Evolutionary conservation across 768 basidiomycete genomes (phyloP).

Genomic region (Russula olivacea): DNA sequence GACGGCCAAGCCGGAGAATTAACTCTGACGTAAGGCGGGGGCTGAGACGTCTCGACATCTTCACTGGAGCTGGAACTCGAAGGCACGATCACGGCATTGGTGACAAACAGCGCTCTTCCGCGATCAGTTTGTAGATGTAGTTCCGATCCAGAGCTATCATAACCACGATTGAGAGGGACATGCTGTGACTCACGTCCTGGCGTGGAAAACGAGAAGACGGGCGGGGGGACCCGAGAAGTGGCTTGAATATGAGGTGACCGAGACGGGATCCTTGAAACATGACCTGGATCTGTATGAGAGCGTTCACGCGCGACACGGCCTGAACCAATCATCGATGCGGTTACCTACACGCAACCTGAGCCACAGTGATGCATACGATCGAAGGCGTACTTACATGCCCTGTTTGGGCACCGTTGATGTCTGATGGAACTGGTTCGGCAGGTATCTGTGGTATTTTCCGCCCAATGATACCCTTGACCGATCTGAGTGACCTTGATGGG

Average conservation of each 20-base stretch:
- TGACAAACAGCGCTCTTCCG: slow-evolving; percentile 21
- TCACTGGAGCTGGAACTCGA: slow-evolving; percentile 23
- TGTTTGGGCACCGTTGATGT: background rate
- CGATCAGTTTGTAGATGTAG: slow-evolving; percentile 15
- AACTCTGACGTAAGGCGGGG: background rate
- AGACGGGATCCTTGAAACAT: slow-evolving; percentile 21
- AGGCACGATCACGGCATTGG: slow-evolving; percentile 19
- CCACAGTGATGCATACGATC: background rate
- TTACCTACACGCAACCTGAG: slow-evolving; percentile 4
- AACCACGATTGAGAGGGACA: slow-evolving; percentile 6
- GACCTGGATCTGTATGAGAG: slow-evolving; percentile 25
- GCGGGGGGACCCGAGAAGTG: slow-evolving; percentile 19
- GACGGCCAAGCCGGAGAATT: slow-evolving; percentile 3
- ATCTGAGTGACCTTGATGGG: slow-evolving; percentile 22
- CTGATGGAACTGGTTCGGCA: background rate
- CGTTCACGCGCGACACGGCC: slow-evolving; percentile 16
- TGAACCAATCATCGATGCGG: background rate
- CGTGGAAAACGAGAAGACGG: slow-evolving; percentile 8
- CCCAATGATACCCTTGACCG: slow-evolving; percentile 20
- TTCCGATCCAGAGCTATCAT: slow-evolving; percentile 22
- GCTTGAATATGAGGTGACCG: slow-evolving; percentile 6
- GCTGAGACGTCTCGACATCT: slow-evolving; percentile 4
- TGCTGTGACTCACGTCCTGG: background rate
- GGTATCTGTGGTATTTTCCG: slow-evolving; percentile 20
- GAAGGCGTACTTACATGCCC: slow-evolving; percentile 6